A percentile compares a stretch with the other conserved stretches of the same genome.
Conservation (phyloP, 2,329 filamentous ascomycete species). For the Whalleya microplaca region DNA sequence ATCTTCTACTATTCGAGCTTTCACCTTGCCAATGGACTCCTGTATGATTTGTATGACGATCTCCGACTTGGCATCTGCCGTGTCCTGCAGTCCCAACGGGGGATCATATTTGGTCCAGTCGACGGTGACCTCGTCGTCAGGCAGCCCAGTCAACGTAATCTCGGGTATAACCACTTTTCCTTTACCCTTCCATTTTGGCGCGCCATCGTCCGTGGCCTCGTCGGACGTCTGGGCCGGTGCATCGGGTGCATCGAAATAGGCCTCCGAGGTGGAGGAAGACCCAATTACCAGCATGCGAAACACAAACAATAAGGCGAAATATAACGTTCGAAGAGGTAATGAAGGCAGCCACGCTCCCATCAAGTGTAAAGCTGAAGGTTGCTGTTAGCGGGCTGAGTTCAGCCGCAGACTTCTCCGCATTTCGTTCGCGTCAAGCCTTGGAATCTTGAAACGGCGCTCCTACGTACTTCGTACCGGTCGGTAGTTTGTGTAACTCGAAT, state of each 20-base stretch:
- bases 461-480: constrained; percentile 10
- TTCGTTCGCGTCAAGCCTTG: neutral
- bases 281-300: constrained; percentile 15
- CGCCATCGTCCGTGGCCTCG: constrained; percentile 4
- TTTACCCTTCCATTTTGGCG: constrained; percentile 28
- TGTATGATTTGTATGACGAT: constrained; percentile 47
- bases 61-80: constrained; percentile 44
- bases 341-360: neutral
- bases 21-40: constrained; percentile 51
- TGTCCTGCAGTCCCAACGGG: constrained; percentile 46
- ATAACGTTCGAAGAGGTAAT: neutral
- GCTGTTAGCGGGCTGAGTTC: constrained; percentile 6
- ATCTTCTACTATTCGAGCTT: constrained; percentile 40
- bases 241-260: constrained; percentile 3
- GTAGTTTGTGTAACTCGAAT: neutral
- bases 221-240: constrained; percentile 6
- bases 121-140: constrained; percentile 35
- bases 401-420: constrained; percentile 23
- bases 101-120: constrained; percentile 54
- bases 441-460: constrained; percentile 15
- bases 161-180: constrained; percentile 18
- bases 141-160: constrained; percentile 8
- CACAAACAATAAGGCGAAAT: neutral
- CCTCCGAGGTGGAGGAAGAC: constrained; percentile 22
- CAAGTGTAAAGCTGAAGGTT: constrained; percentile 3